phyloP scores from a whole-genome alignment of 225 moss, liverwort and hornwort genomes.

The Neckera pumila region DNA sequence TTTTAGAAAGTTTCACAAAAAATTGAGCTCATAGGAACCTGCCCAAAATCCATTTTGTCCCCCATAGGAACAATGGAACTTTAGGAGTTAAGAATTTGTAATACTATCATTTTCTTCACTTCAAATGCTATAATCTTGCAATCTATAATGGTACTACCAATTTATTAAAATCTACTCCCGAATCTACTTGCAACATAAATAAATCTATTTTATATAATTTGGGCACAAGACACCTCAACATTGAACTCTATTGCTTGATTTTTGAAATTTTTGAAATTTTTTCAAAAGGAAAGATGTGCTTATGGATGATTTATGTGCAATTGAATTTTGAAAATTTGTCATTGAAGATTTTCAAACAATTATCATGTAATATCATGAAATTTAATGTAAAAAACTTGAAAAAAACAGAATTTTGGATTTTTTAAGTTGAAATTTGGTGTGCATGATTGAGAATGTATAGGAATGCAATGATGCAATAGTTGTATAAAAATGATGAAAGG shows the following conservation, averaged over 20 bases:
- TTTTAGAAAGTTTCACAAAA: no score
- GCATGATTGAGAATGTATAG: fast-evolving
- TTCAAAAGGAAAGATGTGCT: fast-evolving
- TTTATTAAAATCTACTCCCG: not conserved
- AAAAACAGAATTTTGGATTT: fast-evolving
- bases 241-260: not conserved
- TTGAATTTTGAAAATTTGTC: not conserved
- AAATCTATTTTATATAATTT: not conserved
- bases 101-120: not conserved
- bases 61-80: no score
- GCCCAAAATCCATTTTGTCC: no score
- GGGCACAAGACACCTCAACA: fast-evolving
- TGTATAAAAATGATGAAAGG: not conserved
- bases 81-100: not conserved
- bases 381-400: no score
- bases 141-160: not conserved
- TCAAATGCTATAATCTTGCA: not conserved
- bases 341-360: not conserved
- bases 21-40: no score
- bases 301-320: not conserved
- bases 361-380: not conserved
- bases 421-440: not conserved
- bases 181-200: not conserved
- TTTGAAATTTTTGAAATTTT: not conserved
- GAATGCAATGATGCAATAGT: not conserved